These are phyloP conservation scores for Ascoidea tarda DNA, from an alignment of 805 yeast species.

Conservation along the genomic window DNA sequence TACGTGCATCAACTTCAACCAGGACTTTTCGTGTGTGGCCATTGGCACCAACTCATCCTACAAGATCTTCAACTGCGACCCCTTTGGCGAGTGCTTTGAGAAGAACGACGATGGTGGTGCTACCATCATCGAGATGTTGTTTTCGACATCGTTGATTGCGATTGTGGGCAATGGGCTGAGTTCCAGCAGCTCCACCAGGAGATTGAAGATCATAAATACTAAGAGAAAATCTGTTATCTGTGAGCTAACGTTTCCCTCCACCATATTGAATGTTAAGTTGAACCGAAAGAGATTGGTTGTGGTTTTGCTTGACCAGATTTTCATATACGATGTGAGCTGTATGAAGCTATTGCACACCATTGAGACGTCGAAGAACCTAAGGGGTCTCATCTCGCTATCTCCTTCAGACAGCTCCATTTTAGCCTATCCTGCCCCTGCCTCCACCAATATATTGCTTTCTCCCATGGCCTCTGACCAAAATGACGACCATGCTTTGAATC, in stretches of 20 bases:
- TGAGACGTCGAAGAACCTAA: constrained; percentile 36
- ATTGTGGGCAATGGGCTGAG: constrained; percentile 68
- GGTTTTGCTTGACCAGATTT: constrained; percentile 66
- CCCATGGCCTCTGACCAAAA: too few relatives aligned
- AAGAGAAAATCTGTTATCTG: constrained; percentile 64
- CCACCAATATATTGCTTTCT: not conserved
- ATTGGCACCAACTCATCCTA: constrained; percentile 55
- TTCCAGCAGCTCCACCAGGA: constrained; percentile 36
- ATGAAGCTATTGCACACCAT: constrained; percentile 69
- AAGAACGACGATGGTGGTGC: constrained; percentile 30
- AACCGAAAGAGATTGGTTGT: constrained; percentile 76
- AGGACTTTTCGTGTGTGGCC: constrained; percentile 75
- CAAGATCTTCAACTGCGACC: constrained; percentile 76
- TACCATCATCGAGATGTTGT: constrained; percentile 75
- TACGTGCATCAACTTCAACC: constrained; percentile 48
- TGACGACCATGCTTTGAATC: not conserved
- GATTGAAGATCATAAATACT: constrained; percentile 54
- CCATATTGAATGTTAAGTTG: constrained; percentile 56
- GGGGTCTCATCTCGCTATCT: constrained; percentile 17
- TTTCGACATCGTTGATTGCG: constrained; percentile 76
- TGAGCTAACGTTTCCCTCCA: constrained; percentile 75
- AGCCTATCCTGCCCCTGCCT: constrained; percentile 36
- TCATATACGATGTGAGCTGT: constrained; percentile 80
- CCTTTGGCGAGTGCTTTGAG: constrained; percentile 61
- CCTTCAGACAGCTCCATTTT: constrained; percentile 34